Base-by-base conservation (phyloP, 2,329 filamentous ascomycete species). In the Trichoderma brevicompactum region DNA sequence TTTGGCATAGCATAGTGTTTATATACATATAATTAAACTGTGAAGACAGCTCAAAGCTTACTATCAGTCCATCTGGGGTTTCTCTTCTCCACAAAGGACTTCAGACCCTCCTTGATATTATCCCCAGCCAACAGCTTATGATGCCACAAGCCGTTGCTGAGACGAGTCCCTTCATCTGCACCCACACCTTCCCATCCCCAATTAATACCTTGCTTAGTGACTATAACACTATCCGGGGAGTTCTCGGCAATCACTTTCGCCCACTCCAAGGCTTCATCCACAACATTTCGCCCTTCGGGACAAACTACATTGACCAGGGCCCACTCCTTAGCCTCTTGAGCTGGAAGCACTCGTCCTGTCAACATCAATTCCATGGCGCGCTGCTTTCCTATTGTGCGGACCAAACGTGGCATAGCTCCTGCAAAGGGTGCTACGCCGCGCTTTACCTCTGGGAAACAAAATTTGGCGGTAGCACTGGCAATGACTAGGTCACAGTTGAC, bases 401-500 rank as follows among this genome's bases (percentile, higher is more conserved):
- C 81, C 8, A 85, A 75, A 17, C 83, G 79, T 2, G 83, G 79
- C 7, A 85, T 77, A 9, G 82, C 82, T 5, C 83, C 83, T 1
- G 82, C 83, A 5, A 76, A 82, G 1, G 84, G 82, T 41, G 80
- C 84, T 38, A 86, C 79, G n/a, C 84, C 83, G 17, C 83, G 79
- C 63, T 81, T 79, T 2, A 81, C 83, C 73, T 86, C 84, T 9
- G 84, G 83, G 8, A 86, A 76, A 1, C 78, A 82, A 65, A 86
- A 86, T 0, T 75, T 79, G 5, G 84, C 83, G 4, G 76, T 78
- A 1, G 82, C 80, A 0, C 81, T 80, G 1, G 84, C 84, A 8
- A 86, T 77, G 5, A 85, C 80, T 71, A 87, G 76, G 68, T 85
- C 83, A 66, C 82, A 85, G 56, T 83, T 83, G 62, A 85, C 73